phyloP scores from a whole-genome alignment of 768 basidiomycete species.

The Mycena albidolilacea region DNA sequence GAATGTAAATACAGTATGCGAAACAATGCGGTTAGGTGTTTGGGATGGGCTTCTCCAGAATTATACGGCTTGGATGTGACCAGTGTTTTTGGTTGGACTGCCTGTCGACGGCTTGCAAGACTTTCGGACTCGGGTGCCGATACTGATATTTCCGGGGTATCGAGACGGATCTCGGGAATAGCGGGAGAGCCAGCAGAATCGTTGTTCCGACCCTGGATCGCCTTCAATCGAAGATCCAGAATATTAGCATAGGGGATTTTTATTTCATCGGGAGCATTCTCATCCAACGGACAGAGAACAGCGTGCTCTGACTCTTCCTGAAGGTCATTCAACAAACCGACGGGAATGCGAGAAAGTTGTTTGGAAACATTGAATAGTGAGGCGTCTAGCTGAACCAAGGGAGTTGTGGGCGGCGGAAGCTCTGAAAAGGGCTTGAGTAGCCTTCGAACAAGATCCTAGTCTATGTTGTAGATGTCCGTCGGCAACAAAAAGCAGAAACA shows the following conservation, averaged over 20 bases:
- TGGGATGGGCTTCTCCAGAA: constrained; percentile 66
- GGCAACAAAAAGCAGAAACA: constrained; percentile 41
- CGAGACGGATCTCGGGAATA: constrained; percentile 60
- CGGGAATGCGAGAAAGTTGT: constrained; percentile 70
- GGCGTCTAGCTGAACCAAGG: constrained; percentile 60
- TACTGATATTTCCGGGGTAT: constrained; percentile 60
- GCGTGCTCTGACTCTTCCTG: constrained; percentile 66
- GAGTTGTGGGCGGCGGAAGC: constrained; percentile 58
- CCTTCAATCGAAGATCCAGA: constrained; percentile 68
- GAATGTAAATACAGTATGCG: constrained; percentile 82
- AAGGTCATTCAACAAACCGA: constrained; percentile 63
- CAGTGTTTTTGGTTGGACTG: constrained; percentile 58
- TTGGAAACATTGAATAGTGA: constrained; percentile 65
- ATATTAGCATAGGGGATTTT: constrained; percentile 64
- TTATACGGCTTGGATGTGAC: constrained; percentile 62
- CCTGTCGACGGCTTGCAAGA: constrained; percentile 42
- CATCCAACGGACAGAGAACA: constrained; percentile 65
- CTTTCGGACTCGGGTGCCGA: constrained; percentile 54
- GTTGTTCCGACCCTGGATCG: constrained; percentile 54
- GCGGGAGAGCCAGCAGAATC: constrained; percentile 40
- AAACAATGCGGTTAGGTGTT: constrained; percentile 74
- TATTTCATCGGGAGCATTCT: constrained; percentile 59
- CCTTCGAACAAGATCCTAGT: constrained; percentile 78
- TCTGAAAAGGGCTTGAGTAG: constrained; percentile 69
- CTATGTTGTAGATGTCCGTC: constrained; percentile 14